Evolutionary conservation across 2,329 filamentous ascomycete genomes (phyloP).

Genomic region (Paecilomyces sp.): DNA sequence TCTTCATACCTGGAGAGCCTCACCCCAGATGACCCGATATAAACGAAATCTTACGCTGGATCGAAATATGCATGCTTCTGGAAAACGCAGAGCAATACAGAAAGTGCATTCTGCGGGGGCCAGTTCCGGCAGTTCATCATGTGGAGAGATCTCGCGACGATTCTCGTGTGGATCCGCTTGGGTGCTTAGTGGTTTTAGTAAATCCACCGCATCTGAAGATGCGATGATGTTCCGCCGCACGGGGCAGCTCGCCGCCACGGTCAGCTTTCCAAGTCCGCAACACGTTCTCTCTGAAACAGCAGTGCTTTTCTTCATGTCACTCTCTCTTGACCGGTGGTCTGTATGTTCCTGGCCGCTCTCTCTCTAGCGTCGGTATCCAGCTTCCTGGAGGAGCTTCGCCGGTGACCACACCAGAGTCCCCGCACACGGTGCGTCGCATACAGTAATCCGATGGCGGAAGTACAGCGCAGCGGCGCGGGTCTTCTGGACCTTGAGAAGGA

Average conservation of each 20-base stretch:
- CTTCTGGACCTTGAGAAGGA: constrained; percentile 77
- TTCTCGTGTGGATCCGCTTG: neutral
- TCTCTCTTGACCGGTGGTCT: neutral
- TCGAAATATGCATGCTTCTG: neutral
- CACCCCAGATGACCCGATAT: neutral
- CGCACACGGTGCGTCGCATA: neutral
- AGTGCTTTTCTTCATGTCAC: neutral
- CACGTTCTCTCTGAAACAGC: neutral
- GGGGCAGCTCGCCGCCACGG: neutral
- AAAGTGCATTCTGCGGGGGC: neutral
- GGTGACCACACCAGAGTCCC: neutral
- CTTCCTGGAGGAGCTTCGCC: neutral
- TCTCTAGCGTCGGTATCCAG: neutral
- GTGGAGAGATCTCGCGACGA: neutral
- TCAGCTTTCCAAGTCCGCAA: neutral
- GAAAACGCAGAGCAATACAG: neutral
- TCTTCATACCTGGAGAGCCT: neutral
- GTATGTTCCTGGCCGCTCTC: neutral
- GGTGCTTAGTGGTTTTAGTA: neutral
- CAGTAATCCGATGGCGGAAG: neutral
- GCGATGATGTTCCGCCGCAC: neutral
- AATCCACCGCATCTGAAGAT: neutral
- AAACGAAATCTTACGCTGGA: neutral
- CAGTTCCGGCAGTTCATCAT: neutral
- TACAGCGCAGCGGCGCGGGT: constrained; percentile 19